phyloP scores from a whole-genome alignment of 2,329 filamentous ascomycete species.

The Cladosporium phlei region DNA sequence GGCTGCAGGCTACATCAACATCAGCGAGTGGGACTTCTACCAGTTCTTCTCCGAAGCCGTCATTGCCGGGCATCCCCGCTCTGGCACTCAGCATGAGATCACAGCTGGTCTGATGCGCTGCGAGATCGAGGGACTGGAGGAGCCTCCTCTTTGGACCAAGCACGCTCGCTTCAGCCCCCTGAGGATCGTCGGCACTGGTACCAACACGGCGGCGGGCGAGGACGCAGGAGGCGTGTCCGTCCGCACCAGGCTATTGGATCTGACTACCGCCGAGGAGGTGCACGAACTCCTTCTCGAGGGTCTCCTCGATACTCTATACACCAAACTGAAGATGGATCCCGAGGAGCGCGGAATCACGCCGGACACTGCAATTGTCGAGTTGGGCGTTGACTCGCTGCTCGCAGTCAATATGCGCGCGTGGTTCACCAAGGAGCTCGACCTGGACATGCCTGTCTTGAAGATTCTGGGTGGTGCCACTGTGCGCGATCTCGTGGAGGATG shows the following conservation, averaged over 20 bases:
- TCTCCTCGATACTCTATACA: not conserved
- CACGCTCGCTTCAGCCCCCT: not conserved
- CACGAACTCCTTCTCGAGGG: not conserved
- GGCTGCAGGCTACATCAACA: too few relatives aligned
- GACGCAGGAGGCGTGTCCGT: conserved; percentile 9
- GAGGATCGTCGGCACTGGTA: not conserved
- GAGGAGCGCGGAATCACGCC: conserved; percentile 1
- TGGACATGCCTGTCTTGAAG: conserved; percentile 46
- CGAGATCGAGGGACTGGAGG: not conserved
- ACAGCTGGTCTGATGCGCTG: not conserved
- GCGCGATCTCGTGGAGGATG: not conserved
- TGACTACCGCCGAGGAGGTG: not conserved
- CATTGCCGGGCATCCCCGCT: not conserved
- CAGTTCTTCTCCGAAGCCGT: not conserved
- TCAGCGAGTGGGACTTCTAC: conserved; percentile 30
- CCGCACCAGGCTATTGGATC: not conserved
- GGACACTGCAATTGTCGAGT: conserved; percentile 23
- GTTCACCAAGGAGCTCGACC: conserved; percentile 44
- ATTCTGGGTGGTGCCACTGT: conserved; percentile 30
- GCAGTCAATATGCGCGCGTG: conserved; percentile 43
- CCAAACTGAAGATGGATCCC: conserved; percentile 7
- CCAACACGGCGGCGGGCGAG: conserved; percentile 2
- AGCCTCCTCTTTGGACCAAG: conserved; percentile 10
- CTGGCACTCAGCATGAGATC: not conserved
- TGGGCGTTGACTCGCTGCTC: conserved; percentile 38